These are phyloP conservation scores for Leccinum disarticulatum DNA, from an alignment of 768 basidiomycete genomes.

Conservation along the genomic window DNA sequence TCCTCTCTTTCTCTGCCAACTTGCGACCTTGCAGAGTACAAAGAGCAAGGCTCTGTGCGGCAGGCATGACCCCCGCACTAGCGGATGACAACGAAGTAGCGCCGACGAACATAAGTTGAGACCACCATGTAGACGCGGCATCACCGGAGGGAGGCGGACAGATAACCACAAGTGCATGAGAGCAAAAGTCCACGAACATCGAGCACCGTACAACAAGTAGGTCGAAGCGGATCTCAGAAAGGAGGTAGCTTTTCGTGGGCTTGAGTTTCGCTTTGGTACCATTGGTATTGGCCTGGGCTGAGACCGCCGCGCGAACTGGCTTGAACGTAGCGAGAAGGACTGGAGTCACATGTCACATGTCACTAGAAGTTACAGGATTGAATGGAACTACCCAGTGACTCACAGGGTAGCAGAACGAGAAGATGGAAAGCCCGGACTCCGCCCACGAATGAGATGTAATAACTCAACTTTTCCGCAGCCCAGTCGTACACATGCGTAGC, in stretches of 20 bases:
- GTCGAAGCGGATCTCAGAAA: conserved; percentile 67
- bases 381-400: conserved; percentile 24
- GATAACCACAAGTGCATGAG: conserved; percentile 60
- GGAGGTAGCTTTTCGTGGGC: conserved; percentile 50
- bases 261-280: conserved; percentile 38
- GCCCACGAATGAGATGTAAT: conserved; percentile 74
- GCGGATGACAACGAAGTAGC: conserved; percentile 64
- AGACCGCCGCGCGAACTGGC: conserved; percentile 29
- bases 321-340: conserved; percentile 66
- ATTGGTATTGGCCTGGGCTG: conserved; percentile 4
- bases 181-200: conserved; percentile 64
- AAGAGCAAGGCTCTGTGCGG: conserved; percentile 71
- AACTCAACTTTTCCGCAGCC: conserved; percentile 67
- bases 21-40: conserved; percentile 49
- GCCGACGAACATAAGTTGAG: conserved; percentile 50
- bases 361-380: conserved; percentile 35
- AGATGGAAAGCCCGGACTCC: conserved; percentile 63
- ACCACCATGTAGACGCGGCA: conserved; percentile 20
- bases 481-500: conserved; percentile 71
- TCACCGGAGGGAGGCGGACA: conserved; percentile 44
- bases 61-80: conserved; percentile 67
- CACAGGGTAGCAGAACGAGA: conserved; percentile 67
- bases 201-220: conserved; percentile 62
- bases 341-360: conserved; percentile 26
- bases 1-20: conserved; percentile 37